Conservation (phyloP, 352 stramenopile genomes). For the Phytophthora hybrid region DNA sequence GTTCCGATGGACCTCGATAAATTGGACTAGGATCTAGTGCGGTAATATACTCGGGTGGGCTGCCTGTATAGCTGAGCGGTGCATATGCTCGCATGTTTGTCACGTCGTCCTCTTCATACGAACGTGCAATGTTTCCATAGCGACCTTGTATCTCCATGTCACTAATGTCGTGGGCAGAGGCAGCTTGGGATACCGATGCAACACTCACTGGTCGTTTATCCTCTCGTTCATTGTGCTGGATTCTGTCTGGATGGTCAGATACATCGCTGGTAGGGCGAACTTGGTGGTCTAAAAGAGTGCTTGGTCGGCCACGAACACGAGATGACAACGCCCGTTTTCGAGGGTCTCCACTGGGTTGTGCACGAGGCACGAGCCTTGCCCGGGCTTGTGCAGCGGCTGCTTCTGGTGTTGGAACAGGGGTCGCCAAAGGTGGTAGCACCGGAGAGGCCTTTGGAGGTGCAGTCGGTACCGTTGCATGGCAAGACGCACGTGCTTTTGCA, state of each 20-base stretch:
- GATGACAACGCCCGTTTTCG: conserved; percentile 37
- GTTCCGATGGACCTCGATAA: conserved; percentile 46
- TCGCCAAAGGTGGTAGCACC: not conserved
- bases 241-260: conserved; percentile 19
- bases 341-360: conserved; percentile 25
- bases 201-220: conserved; percentile 33
- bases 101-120: conserved; percentile 46
- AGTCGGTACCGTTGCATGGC: not conserved
- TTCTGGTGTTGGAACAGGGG: not conserved
- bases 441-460: conserved; percentile 3
- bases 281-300: conserved; percentile 28
- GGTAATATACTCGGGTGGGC: conserved; percentile 44
- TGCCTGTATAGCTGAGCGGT: conserved; percentile 36
- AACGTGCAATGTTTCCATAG: conserved; percentile 43
- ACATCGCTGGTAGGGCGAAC: conserved; percentile 15
- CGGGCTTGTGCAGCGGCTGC: conserved; percentile 1
- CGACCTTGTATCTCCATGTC: conserved; percentile 48
- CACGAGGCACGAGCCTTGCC: not conserved
- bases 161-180: conserved; percentile 33
- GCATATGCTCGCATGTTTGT: conserved; percentile 48
- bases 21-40: conserved; percentile 42
- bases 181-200: conserved; percentile 39
- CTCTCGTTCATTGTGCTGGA: conserved; percentile 23
- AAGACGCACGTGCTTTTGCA: conserved; percentile 14
- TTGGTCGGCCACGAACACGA: conserved; percentile 27